These are phyloP conservation scores for Plasmodium vivax DNA, from an alignment of 169 alveolate species.

Conservation along the genomic window DNA sequence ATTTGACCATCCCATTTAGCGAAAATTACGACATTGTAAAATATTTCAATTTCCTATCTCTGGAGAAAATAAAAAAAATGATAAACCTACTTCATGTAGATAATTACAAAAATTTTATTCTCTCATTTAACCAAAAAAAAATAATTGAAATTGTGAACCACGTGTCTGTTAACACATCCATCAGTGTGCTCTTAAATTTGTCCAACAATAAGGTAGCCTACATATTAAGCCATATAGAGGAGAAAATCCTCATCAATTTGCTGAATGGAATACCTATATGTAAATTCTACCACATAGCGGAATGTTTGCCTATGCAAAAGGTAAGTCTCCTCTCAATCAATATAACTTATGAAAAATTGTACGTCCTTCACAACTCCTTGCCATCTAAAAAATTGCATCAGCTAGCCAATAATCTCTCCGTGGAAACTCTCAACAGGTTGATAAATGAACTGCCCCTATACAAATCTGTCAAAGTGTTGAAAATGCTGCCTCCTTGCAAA, in stretches of 20 bases:
- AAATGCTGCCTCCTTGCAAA: slow-evolving; percentile 20
- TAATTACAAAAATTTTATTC: slow-evolving; percentile 37
- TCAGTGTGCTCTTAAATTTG: slow-evolving; percentile 27
- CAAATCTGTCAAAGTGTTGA: slow-evolving; percentile 40
- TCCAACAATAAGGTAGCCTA: slow-evolving; percentile 36
- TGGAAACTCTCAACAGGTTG: slow-evolving; percentile 15
- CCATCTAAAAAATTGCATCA: slow-evolving; percentile 9
- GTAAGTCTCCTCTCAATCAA: slow-evolving; percentile 16
- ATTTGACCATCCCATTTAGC: slow-evolving; percentile 19
- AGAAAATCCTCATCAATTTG: slow-evolving; percentile 8
- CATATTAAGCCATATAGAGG: slow-evolving; percentile 26
- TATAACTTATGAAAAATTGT: slow-evolving; percentile 49
- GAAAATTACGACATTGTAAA: slow-evolving; percentile 22
- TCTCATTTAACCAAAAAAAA: slow-evolving; percentile 31
- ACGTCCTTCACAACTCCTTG: slow-evolving; percentile 7
- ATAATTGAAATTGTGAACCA: slow-evolving; percentile 17
- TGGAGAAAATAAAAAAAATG: slow-evolving; percentile 27
- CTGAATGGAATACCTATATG: slow-evolving; percentile 47
- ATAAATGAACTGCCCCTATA: slow-evolving; percentile 43
- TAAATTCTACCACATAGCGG: slow-evolving; percentile 49
- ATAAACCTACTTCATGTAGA: slow-evolving; percentile 32
- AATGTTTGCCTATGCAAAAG: slow-evolving; percentile 37
- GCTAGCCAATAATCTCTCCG: slow-evolving; percentile 12
- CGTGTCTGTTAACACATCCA: slow-evolving; percentile 27
- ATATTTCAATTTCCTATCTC: slow-evolving; percentile 33